A percentile compares a stretch with the other conserved stretches of the same genome.
Evolutionary conservation across 177 flowering plant species (phyloP).

Genomic region (Vitis hybrid): DNA sequence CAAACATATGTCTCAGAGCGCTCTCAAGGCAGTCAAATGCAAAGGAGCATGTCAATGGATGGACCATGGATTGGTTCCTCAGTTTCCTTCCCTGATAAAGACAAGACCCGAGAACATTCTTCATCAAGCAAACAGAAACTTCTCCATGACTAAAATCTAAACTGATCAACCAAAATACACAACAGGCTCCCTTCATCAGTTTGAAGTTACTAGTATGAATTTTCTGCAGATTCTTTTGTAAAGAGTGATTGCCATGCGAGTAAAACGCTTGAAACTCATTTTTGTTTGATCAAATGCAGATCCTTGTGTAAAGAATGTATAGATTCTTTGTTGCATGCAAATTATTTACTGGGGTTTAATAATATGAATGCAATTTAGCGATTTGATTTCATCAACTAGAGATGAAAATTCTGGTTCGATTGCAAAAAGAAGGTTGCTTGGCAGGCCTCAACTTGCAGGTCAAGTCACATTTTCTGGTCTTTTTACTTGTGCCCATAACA

Average conservation of each 20-base stretch:
- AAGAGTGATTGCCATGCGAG: background rate
- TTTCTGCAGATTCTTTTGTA: background rate
- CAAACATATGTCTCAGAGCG: conserved; percentile 30
- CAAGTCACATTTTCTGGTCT: no score
- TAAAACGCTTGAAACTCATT: background rate
- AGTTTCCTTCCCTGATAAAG: conserved; percentile 25
- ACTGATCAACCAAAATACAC: background rate
- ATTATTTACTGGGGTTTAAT: no score
- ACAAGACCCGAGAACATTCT: conserved; percentile 24
- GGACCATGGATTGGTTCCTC: conserved; percentile 60
- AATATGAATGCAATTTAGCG: no score
- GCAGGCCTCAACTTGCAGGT: no score
- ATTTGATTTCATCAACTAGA: no score
- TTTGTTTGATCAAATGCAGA: background rate
- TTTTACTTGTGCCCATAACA: no score
- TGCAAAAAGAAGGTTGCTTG: no score
- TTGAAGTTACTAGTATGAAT: background rate
- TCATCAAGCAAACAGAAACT: conserved; percentile 26
- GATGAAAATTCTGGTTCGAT: no score
- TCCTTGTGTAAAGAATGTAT: background rate
- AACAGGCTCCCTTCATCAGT: background rate
- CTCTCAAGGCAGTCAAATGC: conserved; percentile 33
- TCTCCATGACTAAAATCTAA: conserved; percentile 17
- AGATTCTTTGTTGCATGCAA: background rate
- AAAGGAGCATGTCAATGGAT: conserved; percentile 36